Base-by-base conservation (phyloP, 2,329 filamentous ascomycete genomes). In the Beauveria medogensis region DNA sequence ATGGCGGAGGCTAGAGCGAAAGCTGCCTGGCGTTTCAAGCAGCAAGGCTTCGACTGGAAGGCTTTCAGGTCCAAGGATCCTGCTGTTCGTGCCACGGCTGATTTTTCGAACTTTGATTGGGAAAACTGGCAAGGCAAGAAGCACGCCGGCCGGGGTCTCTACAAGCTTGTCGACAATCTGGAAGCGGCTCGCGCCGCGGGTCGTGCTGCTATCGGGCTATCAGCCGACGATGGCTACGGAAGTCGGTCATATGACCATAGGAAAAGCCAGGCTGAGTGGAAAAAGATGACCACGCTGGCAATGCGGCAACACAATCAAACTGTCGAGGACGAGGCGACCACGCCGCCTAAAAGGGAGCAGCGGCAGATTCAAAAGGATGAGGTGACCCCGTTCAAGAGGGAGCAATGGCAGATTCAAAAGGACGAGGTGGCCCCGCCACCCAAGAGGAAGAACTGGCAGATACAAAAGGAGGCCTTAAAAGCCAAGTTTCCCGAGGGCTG, bases 401-500 rank as follows among this genome's bases (percentile, higher is more conserved):
- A 86, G 64, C 63, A 69, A 3, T 97, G 94, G 94, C 81, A 84
- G 70, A 72, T 83, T 18, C 89, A 97, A 66, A 97, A 50, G 56
- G 47, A 41, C 43, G 40, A 8, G 3, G 20, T 3, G 16, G 22
- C 22, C 20, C 26, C 41, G 28, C 51, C 41, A 4, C 50, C 41
- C 2, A 64, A 74, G 61, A 72, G 68, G 4, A 82, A 86, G 64
- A 63, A 69, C 3, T 97, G 94, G 94, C 81, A 84, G 70, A 72
- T 83, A 16, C 89, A 97, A 66, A 97, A 96, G 71, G 77, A 77
- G 2, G 88, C 86, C 0, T 74, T 95, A 41, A 83, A 87, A 67
- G 74, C 83, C 63, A 99, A 97, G 69, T 94, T 97, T 65, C 85
- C 85, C 2, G 83, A 87, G 8, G 85, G 87, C 10, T 99, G 93